phyloP scores from a whole-genome alignment of 768 basidiomycete genomes.

The Tulasnella calospora region DNA sequence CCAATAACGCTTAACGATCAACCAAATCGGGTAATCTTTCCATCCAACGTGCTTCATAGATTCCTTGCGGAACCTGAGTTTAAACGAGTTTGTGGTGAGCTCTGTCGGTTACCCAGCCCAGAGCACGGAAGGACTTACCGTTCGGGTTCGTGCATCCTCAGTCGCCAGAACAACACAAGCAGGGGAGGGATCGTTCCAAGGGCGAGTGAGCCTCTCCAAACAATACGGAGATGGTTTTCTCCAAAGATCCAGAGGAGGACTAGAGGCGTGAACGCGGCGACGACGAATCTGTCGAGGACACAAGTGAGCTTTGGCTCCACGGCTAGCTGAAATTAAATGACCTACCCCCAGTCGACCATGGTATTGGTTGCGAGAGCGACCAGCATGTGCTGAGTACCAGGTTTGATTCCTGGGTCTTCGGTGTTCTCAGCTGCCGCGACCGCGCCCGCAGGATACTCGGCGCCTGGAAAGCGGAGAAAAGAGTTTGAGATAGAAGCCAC shows the following conservation, averaged over 20 bases:
- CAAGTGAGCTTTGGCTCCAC: background rate
- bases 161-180: constrained; percentile 80
- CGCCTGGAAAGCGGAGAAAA: constrained; percentile 28
- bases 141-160: constrained; percentile 75
- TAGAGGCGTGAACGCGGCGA: constrained; percentile 74
- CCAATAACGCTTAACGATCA: constrained; percentile 80
- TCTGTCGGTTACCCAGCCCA: background rate
- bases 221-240: constrained; percentile 69
- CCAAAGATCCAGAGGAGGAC: constrained; percentile 89
- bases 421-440: constrained; percentile 87
- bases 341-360: constrained; percentile 59
- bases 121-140: constrained; percentile 31
- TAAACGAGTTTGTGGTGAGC: background rate
- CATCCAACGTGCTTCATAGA: constrained; percentile 61
- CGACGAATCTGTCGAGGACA: constrained; percentile 47
- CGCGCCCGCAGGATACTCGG: constrained; percentile 76
- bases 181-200: constrained; percentile 77
- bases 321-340: background rate
- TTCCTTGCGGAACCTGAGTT: constrained; percentile 53
- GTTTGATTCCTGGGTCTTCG: constrained; percentile 71
- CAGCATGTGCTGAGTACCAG: constrained; percentile 79
- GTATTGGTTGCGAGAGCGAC: constrained; percentile 82
- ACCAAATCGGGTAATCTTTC: constrained; percentile 62
- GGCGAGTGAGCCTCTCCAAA: constrained; percentile 79
- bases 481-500: constrained; percentile 39